These are phyloP conservation scores for Lipomyces orientalis DNA, from an alignment of 805 yeast species.

Conservation along the genomic window DNA sequence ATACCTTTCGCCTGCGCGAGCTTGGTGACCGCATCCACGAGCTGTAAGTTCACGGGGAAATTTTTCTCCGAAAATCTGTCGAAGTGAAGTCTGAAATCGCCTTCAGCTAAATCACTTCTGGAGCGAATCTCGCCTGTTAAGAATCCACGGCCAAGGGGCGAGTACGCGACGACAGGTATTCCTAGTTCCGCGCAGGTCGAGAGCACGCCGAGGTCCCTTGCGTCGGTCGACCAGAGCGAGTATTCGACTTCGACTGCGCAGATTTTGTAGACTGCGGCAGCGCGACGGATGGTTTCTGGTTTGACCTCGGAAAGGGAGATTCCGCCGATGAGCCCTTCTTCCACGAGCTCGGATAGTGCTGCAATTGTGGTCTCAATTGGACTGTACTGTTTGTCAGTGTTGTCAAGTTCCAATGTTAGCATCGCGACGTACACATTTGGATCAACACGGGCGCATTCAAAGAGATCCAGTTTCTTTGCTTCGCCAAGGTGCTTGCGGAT, in stretches of 20 bases:
- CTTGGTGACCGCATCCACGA: conserved; percentile 57
- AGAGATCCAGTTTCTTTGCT: conserved; percentile 60
- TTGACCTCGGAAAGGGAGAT: conserved; percentile 77
- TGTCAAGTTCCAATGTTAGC: not conserved
- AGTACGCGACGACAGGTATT: conserved; percentile 79
- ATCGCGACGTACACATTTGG: conserved; percentile 39
- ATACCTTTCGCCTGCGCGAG: conserved; percentile 54
- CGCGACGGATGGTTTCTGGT: conserved; percentile 64
- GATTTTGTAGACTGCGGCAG: conserved; percentile 60
- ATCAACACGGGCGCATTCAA: conserved; percentile 77
- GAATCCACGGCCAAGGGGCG: conserved; percentile 82
- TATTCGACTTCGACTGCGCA: conserved; percentile 79
- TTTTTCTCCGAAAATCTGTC: conserved; percentile 68
- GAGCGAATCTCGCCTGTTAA: conserved; percentile 66
- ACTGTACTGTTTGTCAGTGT: conserved; percentile 39
- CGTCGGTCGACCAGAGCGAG: conserved; percentile 68
- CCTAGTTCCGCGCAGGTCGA: conserved; percentile 60
- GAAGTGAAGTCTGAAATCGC: conserved; percentile 57
- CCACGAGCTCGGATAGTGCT: conserved; percentile 61
- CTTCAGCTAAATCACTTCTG: conserved; percentile 56
- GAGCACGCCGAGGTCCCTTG: conserved; percentile 66
- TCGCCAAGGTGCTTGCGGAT: conserved; percentile 43
- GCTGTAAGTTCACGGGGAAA: conserved; percentile 55
- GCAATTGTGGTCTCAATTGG: conserved; percentile 67
- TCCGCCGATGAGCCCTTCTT: conserved; percentile 68